phyloP scores from a whole-genome alignment of 306 rosid genomes.

The Quercus agrifolia region DNA sequence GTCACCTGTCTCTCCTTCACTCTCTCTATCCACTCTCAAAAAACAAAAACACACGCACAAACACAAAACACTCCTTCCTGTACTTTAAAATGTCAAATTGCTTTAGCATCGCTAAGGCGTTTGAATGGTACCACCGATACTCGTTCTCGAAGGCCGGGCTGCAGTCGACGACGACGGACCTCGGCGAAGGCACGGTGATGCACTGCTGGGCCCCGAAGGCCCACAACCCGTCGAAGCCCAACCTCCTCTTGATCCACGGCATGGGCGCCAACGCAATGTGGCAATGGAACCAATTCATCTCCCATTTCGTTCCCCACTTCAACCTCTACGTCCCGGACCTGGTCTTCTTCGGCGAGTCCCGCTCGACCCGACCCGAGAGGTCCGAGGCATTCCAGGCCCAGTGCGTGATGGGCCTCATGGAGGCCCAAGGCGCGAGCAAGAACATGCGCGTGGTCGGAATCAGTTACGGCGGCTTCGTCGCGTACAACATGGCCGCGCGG shows the following conservation, averaged over 20 bases:
- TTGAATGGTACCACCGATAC: constrained; percentile 48
- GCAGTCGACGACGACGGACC: constrained; percentile 69
- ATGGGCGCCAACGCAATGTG: constrained; percentile 95
- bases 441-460: constrained; percentile 49
- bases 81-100: constrained; percentile 35
- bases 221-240: constrained; percentile 45
- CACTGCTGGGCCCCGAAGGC: constrained; percentile 80
- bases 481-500: constrained; percentile 72
- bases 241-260: constrained; percentile 73
- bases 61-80: no score
- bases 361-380: constrained; percentile 57
- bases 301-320: constrained; percentile 60
- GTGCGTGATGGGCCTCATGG: constrained; percentile 56
- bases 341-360: constrained; percentile 77
- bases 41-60: no score
- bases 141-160: constrained; percentile 65
- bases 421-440: constrained; percentile 43
- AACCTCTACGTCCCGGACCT: constrained; percentile 88
- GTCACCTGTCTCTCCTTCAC: no score
- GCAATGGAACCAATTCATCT: constrained; percentile 74
- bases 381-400: constrained; percentile 73
- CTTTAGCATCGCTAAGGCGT: constrained; percentile 45
- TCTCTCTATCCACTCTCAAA: no score
- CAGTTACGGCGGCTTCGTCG: constrained; percentile 93
- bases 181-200: constrained; percentile 72